A percentile compares a stretch with the other conserved stretches of the same genome.
phyloP scores from a whole-genome alignment of 2,329 filamentous ascomycete genomes.

The Fusarium solani-melongenae region DNA sequence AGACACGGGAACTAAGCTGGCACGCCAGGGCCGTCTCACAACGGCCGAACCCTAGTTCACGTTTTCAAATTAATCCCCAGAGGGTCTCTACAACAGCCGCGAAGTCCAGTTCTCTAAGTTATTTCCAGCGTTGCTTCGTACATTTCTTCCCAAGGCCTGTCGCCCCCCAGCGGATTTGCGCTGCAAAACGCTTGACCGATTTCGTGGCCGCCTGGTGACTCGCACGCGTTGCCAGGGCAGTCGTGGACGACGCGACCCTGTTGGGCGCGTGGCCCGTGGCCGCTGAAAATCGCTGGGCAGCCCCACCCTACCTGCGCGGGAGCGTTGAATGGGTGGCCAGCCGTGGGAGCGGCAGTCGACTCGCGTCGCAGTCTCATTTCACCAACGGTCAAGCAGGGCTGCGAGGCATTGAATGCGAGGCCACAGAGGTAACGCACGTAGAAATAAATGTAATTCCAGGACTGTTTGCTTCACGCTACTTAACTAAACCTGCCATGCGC shows the following conservation, averaged over 20 bases:
- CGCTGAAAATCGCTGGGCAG: background rate
- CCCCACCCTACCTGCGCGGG: background rate
- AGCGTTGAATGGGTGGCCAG: no score
- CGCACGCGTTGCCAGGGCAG: background rate
- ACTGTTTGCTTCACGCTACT: background rate
- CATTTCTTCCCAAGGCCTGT: background rate
- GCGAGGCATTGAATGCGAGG: background rate
- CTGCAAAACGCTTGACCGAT: background rate
- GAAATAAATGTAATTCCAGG: background rate
- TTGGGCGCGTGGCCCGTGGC: background rate
- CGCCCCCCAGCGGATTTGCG: background rate
- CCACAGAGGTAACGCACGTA: background rate
- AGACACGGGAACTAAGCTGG: background rate
- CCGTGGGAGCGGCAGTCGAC: background rate
- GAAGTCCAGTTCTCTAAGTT: background rate
- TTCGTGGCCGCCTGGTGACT: background rate
- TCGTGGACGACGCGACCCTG: background rate
- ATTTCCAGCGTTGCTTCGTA: background rate
- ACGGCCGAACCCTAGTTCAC: background rate
- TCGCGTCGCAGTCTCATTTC: background rate
- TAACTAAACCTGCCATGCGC: background rate
- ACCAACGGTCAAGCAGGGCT: background rate
- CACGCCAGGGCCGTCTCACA: background rate
- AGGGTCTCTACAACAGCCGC: background rate
- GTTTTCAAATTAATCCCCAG: background rate